Evolutionary conservation across 2,329 filamentous ascomycete genomes (phyloP), one percentile per base, ranked within the genome.

Genomic region (Hymenoscyphus repandus): DNA sequence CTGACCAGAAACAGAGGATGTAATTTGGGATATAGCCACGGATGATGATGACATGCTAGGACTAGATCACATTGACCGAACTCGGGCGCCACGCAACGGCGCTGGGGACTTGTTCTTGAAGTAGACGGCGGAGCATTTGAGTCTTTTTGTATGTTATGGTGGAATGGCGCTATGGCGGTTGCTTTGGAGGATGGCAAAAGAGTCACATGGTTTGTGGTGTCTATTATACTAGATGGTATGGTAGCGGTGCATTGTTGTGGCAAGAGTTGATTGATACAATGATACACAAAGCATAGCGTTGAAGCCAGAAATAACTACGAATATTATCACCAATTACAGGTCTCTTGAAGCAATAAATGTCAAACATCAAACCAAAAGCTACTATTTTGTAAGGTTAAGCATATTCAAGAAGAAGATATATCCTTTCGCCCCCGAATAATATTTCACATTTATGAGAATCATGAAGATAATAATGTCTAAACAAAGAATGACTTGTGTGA

Each of bases 1-100:
- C 55, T 61, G 48, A 63, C 36, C 37, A 32, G 20, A 48, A 10
- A 17, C 49, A 86, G 80, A 83, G 58, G 77, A 84, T 62, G 69
- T 82, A 45, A 67, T 86, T 22, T 83, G 70, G 72, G 76, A 74
- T 48, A 64, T 74, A 58, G 73, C 70, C 51, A 68, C 64, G 22
- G 72, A 70, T 3, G 76, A 82, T 22, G 83, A 86, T 55, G 80
- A 85, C 56, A 73, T 74, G 56, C 74, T 87, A 52, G 83, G 83
- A 15, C 67, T 87, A 54, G 83, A 87, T 64, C 83, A 87, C 59
- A 69, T 78, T 42, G 83, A 86, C 68, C 77, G 82, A 62, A 73
- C 80, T 47, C 74, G 80, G 58, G 69, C 74, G 17, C 59, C 78
- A 57, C 74, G 80, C 52, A 84, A 83, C 62, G 82, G 81, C 41